Evolutionary conservation across 352 stramenopile species (phyloP), one percentile per base, ranked within the genome.

Genomic region (Phytophthora chlamydospora): DNA sequence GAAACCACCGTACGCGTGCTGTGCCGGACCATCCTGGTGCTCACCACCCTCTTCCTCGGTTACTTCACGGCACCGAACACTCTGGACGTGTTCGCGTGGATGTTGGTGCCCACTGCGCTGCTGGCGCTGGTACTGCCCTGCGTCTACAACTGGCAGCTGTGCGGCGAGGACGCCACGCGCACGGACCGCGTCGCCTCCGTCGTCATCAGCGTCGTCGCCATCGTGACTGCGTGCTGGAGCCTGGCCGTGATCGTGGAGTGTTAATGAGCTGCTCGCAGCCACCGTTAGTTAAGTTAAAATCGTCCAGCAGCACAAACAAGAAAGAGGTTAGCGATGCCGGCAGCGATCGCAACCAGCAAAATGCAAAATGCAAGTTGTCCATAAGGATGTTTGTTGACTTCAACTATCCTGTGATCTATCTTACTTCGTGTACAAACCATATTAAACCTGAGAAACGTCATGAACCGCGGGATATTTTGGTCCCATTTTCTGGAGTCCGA

Each of bases 101-200:
- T 88, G 74, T 66, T 93, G 55, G 52, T 93, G 4, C 84, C 81
- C 7, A 75, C 71, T 21, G 83, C 77, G 34, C 71, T 84, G 31
- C 57, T 93, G 35, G 69, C 81, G 43, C 61, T 90, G 14, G 71
- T 92, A 29, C 51, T 92, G n/a, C 83, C 83, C 5, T 76, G 66
- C 14, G 58, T 87, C 27, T 93, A 91, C 55, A 88, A 89, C 64
- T 91, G 71, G 78, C 73, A 73, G 44, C 46, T 93, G 38, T 93
- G 81, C 58, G 47, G 67, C 14, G 84, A 90, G n/a, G 81, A 91
- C 19, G 80, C 78, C 19, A 74, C 72, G 0, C 51, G 60, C 13
- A 60, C 66, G 14, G 76, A 89, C 53, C 78, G 75, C 41, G 16
- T 75, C 11, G 76, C 71, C 10, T 80, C 75, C 14, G 41, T 83